A percentile compares a stretch with the other conserved stretches of the same genome.
Evolutionary conservation across 306 rosid genomes (phyloP).

Genomic region (Cicer cuneatum): DNA sequence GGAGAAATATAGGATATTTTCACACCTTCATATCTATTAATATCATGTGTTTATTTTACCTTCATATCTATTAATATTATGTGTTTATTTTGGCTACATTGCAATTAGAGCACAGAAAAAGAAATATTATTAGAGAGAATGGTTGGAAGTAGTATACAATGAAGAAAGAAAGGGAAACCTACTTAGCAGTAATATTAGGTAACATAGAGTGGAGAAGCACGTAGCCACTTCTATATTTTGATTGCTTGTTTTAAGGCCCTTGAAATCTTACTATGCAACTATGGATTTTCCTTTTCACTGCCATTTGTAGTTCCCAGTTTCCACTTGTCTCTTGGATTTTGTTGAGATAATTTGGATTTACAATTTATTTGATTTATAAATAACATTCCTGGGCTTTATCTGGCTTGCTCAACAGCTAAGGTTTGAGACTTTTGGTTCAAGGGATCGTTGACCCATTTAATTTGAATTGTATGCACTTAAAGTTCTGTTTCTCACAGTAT

Average conservation of each 20-base stretch:
- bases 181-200: background rate
- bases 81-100: background rate
- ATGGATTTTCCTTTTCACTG: background rate
- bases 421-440: constrained; percentile 12
- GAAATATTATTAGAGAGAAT: constrained; percentile 3
- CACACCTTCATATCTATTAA: constrained; percentile 13
- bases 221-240: constrained; percentile 8
- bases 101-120: constrained; percentile 12
- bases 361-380: constrained; percentile 16
- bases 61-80: background rate
- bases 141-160: background rate
- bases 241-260: constrained; percentile 15
- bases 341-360: background rate
- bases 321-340: constrained; percentile 15
- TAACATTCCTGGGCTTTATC: background rate
- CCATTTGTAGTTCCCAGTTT: constrained; percentile 33
- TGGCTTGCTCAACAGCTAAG: constrained; percentile 31
- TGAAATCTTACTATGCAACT: background rate
- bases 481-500: constrained; percentile 34
- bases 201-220: background rate
- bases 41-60: background rate
- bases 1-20: background rate
- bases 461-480: constrained; percentile 24
- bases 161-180: background rate
- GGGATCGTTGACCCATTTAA: constrained; percentile 15